Evolutionary conservation across 2,329 filamentous ascomycete species (phyloP).

Genomic region (Talaromyces sp.): DNA sequence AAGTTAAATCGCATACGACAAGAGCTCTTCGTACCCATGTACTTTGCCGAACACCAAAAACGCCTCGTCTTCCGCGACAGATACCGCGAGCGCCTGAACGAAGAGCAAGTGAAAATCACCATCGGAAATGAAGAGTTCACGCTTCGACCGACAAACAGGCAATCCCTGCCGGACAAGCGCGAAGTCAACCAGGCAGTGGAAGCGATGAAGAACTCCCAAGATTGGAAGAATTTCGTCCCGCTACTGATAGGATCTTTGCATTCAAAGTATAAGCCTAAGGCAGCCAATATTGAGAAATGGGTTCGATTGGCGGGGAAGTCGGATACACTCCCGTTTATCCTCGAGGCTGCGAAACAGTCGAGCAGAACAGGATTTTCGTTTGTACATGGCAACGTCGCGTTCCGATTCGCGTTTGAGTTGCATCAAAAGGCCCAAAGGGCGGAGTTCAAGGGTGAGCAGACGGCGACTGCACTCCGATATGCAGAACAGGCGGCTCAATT

Average conservation of each 20-base stretch:
- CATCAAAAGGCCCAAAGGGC: constrained; percentile 31
- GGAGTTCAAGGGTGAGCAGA: constrained; percentile 30
- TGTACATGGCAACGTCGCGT: constrained; percentile 18
- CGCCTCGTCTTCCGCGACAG: constrained; percentile 37
- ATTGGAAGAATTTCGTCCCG: constrained; percentile 39
- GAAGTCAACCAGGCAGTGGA: constrained; percentile 28
- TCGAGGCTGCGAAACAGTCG: constrained; percentile 34
- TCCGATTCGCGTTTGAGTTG: constrained; percentile 22
- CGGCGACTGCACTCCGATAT: constrained; percentile 27
- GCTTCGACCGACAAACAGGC: constrained; percentile 33
- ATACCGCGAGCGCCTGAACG: constrained; percentile 30
- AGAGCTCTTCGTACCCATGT: constrained; percentile 41
- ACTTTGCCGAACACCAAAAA: constrained; percentile 33
- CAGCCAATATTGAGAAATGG: constrained; percentile 30
- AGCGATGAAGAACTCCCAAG: constrained; percentile 33
- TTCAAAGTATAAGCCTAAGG: constrained; percentile 24
- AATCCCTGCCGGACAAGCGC: constrained; percentile 30
- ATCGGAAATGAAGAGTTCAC: constrained; percentile 37
- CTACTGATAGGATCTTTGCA: constrained; percentile 36
- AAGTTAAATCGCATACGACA: constrained; percentile 39
- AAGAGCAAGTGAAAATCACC: constrained; percentile 38
- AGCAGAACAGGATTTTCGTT: constrained; percentile 35
- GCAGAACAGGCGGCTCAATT: constrained; percentile 32
- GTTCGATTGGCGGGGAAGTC: constrained; percentile 34
- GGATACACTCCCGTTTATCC: constrained; percentile 31